Evolutionary conservation across 1,284 basidiomycete genomes (phyloP), one percentile per base, ranked within the genome.

Genomic region (Jaminaea rosea): DNA sequence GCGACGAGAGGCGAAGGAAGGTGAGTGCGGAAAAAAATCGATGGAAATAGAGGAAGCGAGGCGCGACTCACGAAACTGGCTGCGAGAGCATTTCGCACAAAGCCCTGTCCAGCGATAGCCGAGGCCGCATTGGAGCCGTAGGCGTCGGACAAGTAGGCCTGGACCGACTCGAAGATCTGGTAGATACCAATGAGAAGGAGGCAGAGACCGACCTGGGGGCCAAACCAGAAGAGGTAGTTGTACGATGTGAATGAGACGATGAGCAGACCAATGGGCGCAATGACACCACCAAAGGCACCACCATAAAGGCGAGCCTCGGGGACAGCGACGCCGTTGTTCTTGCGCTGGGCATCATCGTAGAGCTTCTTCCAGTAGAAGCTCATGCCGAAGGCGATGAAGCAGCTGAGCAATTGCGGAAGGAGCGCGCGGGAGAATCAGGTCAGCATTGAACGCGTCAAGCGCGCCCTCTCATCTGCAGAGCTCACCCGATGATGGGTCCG

Each of bases 381-480:
- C 11, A 67, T 46, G 17, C 52, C 66, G 50, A 58, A 72, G 1
- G 68, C 72, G 46, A 71, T 31, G 60, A 73, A 67, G 56, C 66
- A 71, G 15, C 44, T 37, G 3, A 52, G 7, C 9, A 13, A n/a
- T n/a, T n/a, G 58, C 55, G 26, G 63, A 52, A 2, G 63, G 59
- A 29, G 60, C 63, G 9, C 63, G 60, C 11, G 57, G 58, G 15
- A 60, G 54, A n/a, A n/a, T n/a, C n/a, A n/a, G n/a, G n/a, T n/a
- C n/a, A n/a, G n/a, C n/a, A n/a, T n/a, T n/a, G n/a, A n/a, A n/a
- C n/a, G n/a, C n/a, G n/a, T n/a, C n/a, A n/a, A n/a, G n/a, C n/a
- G n/a, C n/a, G n/a, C n/a, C n/a, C n/a, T n/a, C n/a, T n/a, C n/a
- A n/a, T n/a, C n/a, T n/a, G 50, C 44, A 8, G 37, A 26, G 10